Evolutionary conservation across 1,284 basidiomycete genomes (phyloP).

Genomic region (Pseudozyma flocculosa): DNA sequence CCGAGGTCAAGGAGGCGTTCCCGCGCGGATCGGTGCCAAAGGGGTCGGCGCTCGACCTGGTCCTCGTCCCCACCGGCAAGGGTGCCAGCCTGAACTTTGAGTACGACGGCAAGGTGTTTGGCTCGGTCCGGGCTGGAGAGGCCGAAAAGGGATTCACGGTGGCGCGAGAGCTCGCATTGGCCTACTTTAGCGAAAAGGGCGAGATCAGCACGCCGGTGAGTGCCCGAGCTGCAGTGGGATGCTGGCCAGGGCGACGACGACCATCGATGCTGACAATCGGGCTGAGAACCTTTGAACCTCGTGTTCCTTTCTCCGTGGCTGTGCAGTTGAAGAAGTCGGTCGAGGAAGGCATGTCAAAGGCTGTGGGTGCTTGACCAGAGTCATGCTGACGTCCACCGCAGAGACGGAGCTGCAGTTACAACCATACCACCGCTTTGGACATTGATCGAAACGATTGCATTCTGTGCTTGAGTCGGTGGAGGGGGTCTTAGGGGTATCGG

Average conservation of each 20-base stretch:
- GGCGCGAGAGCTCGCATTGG: slow-evolving; percentile 44
- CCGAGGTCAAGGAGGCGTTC: slow-evolving; percentile 61
- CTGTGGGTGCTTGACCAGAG: background rate
- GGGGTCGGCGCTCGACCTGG: slow-evolving; percentile 60
- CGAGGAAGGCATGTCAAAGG: slow-evolving; percentile 5
- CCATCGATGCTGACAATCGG: too few species aligned
- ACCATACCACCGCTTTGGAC: too few species aligned
- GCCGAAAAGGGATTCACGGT: slow-evolving; percentile 17
- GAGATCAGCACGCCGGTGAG: slow-evolving; percentile 32
- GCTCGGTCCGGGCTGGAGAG: slow-evolving; percentile 11
- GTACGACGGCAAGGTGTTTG: slow-evolving; percentile 36
- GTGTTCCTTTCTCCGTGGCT: too few species aligned
- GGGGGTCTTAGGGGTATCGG: too few species aligned
- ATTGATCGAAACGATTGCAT: too few species aligned
- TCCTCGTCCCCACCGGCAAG: slow-evolving; percentile 16
- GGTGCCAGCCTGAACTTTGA: slow-evolving; percentile 26
- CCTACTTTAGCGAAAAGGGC: slow-evolving; percentile 49
- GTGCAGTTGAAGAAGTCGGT: slow-evolving; percentile 31
- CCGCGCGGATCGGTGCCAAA: slow-evolving; percentile 61
- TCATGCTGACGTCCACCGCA: slow-evolving; percentile 5
- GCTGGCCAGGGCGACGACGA: too few species aligned
- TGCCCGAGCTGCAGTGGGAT: background rate
- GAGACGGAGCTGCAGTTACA: too few species aligned
- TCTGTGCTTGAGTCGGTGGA: too few species aligned
- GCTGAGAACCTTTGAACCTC: too few species aligned